phyloP scores from a whole-genome alignment of 441 rosid species.

The Theobroma grandiflorum region DNA sequence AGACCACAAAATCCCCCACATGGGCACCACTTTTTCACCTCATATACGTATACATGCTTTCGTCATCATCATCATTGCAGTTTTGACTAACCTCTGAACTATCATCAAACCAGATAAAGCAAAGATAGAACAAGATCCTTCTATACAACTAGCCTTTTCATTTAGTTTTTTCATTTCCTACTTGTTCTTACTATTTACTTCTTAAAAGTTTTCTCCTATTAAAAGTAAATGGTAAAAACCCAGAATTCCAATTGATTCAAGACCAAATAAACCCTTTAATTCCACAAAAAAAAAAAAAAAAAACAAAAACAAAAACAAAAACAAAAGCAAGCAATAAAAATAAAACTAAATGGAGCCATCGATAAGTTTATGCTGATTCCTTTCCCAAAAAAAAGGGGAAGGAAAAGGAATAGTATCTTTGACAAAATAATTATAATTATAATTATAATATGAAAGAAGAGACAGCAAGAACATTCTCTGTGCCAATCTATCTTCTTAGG shows the following conservation, averaged over 20 bases:
- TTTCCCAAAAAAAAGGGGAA: background rate
- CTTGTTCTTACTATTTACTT: background rate
- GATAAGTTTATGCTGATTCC: background rate
- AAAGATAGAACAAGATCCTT: background rate
- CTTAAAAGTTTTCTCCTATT: background rate
- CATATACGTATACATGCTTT: background rate
- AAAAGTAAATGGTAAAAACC: background rate
- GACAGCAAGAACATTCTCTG: slow-evolving; percentile 16
- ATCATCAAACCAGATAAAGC: background rate
- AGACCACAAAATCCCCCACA: background rate
- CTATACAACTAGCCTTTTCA: background rate
- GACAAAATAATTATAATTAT: background rate
- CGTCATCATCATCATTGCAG: slow-evolving; percentile 10
- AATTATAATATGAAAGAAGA: background rate
- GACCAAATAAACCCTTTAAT: background rate
- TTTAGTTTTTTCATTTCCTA: background rate
- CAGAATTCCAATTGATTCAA: background rate
- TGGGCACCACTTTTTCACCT: background rate
- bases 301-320: background rate
- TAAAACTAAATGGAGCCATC: background rate
- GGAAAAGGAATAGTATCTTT: slow-evolving; percentile 23
- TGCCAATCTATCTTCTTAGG: background rate
- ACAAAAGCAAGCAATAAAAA: background rate
- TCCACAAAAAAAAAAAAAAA: background rate
- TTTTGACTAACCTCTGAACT: slow-evolving; percentile 19